Base-by-base conservation (phyloP, 495 filamentous ascomycete genomes). In the Penicillium crystallinum region DNA sequence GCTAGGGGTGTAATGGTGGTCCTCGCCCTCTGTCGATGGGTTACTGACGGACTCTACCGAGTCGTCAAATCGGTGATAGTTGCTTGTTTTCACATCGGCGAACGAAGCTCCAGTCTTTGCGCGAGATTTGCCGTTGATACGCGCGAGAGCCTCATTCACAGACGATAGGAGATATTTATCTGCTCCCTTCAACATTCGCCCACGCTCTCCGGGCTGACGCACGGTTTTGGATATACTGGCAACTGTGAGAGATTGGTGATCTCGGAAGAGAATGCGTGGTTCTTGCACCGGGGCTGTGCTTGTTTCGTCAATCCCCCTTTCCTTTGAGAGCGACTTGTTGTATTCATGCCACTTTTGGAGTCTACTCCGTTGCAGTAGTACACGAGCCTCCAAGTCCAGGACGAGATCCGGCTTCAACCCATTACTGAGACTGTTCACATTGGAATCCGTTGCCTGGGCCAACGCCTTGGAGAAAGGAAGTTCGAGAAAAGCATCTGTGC, bases 261-360 rank as follows among this genome's bases (percentile, higher is more conserved):
- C 65, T 40, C 62, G 57, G 52, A 72, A 69, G 7, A 59, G 11
- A 38, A 74, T 23, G 27, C 52, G 56, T 46, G 63, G 23, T 39
- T 53, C 61, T 18, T 59, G 63, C 34, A 41, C 33, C 6, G 53
- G 48, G 48, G 46, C 46, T 39, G 46, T 39, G 2, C 21, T 42
- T 7, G 14, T 30, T 12, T 33, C 11, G 29, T 57, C 43, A 30
- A 58, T 35, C 55, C 56, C 15, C 53, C 58, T 53, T 48, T 58
- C n/a, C 42, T 63, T 62, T 10, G 52, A 53, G 23, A 68, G 49
- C 2, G 61, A 63, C 59, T 75, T 70, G 22, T 81, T 79, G 55
- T 87, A 89, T n/a, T 76, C 75, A 57, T 85, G 77, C 90, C 89
- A 95, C 63, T 75, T 81, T 46, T 77, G 72, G 33, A 96, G 58